Evolutionary conservation across 2,329 filamentous ascomycete genomes (phyloP), one percentile per base, ranked within the genome.

Genomic region (Zymoseptoria brevis): DNA sequence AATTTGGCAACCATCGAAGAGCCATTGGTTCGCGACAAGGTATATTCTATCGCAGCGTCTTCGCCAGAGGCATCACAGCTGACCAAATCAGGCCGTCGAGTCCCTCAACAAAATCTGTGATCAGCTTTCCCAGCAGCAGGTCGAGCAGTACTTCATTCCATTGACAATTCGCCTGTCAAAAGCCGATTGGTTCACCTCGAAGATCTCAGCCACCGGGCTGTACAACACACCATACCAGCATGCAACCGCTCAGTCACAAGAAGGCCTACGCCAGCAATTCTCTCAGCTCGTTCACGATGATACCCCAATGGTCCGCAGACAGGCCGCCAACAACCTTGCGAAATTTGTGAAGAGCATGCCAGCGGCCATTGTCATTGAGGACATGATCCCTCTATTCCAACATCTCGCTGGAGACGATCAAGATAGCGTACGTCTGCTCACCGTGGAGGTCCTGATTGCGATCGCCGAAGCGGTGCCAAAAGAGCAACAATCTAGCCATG

Each of bases 111-210:
- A 96, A 81, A 97, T 99, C 75, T 97, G 94, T 83, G 85, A 87
- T 73, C 86, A 96, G 74, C 83, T 99, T 58, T 96, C 91, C 55
- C 80, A 90, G 69, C 84, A 90, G 75, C 94, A 99, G 80, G 87
- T 97, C 73, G 94, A 99, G 81, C 90, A 96, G 71, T 89, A 92
- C 77, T 97, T 97, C 79, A 93, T 99, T 68, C 94, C 94, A 63
- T 87, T 99, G 72, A 92, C 92, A 61, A 85, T 96, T 72, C 90
- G 94, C 73, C 89, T 99, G 62, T 95, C 94, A 66, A 99, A 97
- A 83, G 94, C 94, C 77, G 94, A 99, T 79, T 99, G 94, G 94
- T 99, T 99, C 77, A 99, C 94, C 59, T 97, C 94, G 66, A 99
- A 97, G 80, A 94, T 99, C 66, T 99, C 94, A 30, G 94, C 93